phyloP scores from a whole-genome alignment of 2,329 filamentous ascomycete genomes.

The Chaetomiaceae sp. region DNA sequence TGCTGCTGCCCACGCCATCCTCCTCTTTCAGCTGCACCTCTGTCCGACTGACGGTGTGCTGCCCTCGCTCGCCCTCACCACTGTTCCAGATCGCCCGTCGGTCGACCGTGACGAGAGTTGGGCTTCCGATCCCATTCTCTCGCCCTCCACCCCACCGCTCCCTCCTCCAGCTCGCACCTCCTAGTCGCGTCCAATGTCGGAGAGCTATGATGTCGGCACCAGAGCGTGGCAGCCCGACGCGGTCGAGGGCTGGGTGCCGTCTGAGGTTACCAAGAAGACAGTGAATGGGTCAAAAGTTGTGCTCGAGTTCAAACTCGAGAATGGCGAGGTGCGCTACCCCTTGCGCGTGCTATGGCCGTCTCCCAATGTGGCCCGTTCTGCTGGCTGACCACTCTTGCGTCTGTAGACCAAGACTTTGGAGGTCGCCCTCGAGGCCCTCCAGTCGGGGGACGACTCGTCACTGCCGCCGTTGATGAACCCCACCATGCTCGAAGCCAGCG shows the following conservation, averaged over 20 bases:
- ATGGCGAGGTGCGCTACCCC: constrained; percentile 68
- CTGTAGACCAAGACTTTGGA: constrained; percentile 69
- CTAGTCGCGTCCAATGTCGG: constrained; percentile 60
- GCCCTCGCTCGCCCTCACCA: constrained; percentile 7
- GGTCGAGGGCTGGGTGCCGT: constrained; percentile 95
- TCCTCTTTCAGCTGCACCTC: constrained; percentile 6
- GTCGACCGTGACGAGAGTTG: constrained; percentile 20
- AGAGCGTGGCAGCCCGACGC: constrained; percentile 97
- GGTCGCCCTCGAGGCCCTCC: constrained; percentile 68
- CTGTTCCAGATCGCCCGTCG: constrained; percentile 19
- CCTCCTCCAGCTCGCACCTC: constrained; percentile 15
- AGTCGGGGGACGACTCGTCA: constrained; percentile 67
- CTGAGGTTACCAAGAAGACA: constrained; percentile 82
- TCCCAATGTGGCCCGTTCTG: constrained; percentile 9
- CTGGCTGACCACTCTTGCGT: constrained; percentile 10
- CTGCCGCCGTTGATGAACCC: constrained; percentile 97
- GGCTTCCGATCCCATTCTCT: constrained; percentile 19
- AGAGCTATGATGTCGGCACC: constrained; percentile 92
- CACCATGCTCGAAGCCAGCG: constrained; percentile 94
- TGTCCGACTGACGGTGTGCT: constrained; percentile 13
- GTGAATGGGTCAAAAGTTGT: constrained; percentile 79
- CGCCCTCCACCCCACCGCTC: constrained; percentile 14
- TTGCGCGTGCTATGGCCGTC: neutral
- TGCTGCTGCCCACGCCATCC: constrained; percentile 5
- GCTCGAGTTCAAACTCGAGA: constrained; percentile 82